Conservation (phyloP, 345 rosid genomes). For the Aurinia saxatilis region DNA sequence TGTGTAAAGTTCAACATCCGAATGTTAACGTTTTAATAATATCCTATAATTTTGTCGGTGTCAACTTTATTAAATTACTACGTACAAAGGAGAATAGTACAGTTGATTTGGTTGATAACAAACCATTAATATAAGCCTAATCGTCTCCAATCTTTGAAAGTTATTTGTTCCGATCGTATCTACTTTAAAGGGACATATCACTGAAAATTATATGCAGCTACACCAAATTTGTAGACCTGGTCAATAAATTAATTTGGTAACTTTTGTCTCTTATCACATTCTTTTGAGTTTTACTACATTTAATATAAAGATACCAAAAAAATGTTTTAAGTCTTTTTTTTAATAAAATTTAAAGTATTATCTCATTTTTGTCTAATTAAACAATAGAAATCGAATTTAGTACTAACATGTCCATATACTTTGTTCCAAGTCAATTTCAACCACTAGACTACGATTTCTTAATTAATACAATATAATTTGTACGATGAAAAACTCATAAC, state of each 20-base stretch:
- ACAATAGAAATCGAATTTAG: no score
- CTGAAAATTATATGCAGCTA: conserved; percentile 7
- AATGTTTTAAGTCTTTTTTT: no score
- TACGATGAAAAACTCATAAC: no score
- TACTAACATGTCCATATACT: no score
- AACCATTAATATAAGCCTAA: not conserved
- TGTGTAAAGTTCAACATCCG: conserved; percentile 7
- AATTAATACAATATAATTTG: no score
- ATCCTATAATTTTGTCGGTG: not conserved
- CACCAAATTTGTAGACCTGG: not conserved
- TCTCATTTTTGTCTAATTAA: no score
- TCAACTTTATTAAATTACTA: not conserved
- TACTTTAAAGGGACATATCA: not conserved
- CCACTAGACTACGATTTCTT: no score
- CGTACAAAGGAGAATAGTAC: not conserved
- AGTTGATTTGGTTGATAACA: not conserved
- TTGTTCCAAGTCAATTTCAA: no score
- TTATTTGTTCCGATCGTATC: conserved; percentile 19
- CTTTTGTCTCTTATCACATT: not conserved
- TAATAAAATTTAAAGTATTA: no score
- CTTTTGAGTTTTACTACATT: not conserved
- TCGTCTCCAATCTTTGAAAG: conserved; percentile 17
- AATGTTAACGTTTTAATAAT: not conserved
- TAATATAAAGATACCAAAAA: not conserved
- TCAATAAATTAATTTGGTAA: no score